Base-by-base conservation (phyloP, 1,284 basidiomycete genomes). In the Tilletia indica region DNA sequence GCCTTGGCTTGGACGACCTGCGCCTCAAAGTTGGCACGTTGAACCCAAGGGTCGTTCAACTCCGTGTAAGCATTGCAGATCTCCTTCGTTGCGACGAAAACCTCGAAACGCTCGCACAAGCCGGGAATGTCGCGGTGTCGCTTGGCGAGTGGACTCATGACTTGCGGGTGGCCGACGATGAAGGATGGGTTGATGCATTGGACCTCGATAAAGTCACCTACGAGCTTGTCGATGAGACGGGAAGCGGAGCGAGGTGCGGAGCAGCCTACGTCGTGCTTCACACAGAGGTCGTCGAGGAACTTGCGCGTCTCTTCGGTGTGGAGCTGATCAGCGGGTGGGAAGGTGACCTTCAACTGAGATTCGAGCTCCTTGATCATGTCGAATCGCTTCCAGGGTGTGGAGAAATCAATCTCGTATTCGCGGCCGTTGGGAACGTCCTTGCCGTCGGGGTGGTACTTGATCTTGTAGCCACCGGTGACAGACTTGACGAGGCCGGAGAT, bases 11-110 rank as follows among this genome's bases (percentile, higher is more conserved):
- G 96, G 80, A 90, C 89, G 71, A 89, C 88, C 88, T 91, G 82
- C 86, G 99, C 96, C 86, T 97, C 93, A 86, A 99, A 99, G 79
- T 95, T 90, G 81, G 94, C 88, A 34, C 94, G 89, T 86, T 99
- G 96, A 85, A 97, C 94, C 76, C 82, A 84, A 21, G 82, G 83
- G 66, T 84, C 83, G 79, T 84, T 84, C 88, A 99, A 89, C 88
- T 99, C 96, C 54, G 96, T 99, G 86, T 99, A 82, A 5, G 81
- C 80, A 66, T 82, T 83, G 74, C 78, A 81, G 85, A 98, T 92
- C 87, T 98, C 96, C 89, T 97, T 97, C 76, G 94, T 94, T 68
- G 94, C 97, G 87, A 99, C 90, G 88, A 99, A 99, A 6, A 90
- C 93, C 85, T 99, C 96, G 87, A 99, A 99, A 19, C 96, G 93